Base-by-base conservation (phyloP, 495 filamentous ascomycete species). In the Aspergillus kassunensis region DNA sequence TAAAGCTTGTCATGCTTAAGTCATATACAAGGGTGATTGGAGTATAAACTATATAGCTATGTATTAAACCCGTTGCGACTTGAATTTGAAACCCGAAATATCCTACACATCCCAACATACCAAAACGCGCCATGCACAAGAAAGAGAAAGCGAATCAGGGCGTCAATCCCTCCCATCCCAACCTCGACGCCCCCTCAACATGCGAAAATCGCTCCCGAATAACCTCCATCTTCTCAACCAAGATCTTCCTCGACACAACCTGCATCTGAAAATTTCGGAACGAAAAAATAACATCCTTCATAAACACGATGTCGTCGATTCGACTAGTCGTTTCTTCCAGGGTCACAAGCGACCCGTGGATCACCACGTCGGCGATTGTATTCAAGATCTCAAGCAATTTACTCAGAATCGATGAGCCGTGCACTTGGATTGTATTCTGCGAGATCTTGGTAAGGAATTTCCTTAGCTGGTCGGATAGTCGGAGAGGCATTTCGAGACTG, bases 381-480 rank as follows among this genome's bases (percentile, higher is more conserved):
- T 77, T 78, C 1, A 75, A 68, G 44, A 83, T 69, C 48, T 82
- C 79, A 42, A 83, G 79, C 1, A 83, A 61, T 60, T 81, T 84
- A 47, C 80, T 73, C 20, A 78, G 69, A 21, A 84, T 78, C 0
- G 76, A 74, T 40, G 72, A 75, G 0, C 80, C 80, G 54, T 84
- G 79, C 18, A 84, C 67, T 15, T 73, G 69, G 29, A 84, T 75
- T 40, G 66, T 71, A 31, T 72, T 65, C 1, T 69, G 51, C 7
- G 76, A 70, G 12, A 81, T 64, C 6, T 60, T 67, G 1, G 65
- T 60, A n/a, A 80, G 67, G 31, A 75, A 70, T 29, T 70, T 53
- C 3, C 75, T 66, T 1, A 84, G 65, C 31, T 74, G 68, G 41
- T 69, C 66, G 4, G 75, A 77, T 12, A 83, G 65, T 4, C 71